phyloP scores from a whole-genome alignment of 2,329 filamentous ascomycete species.

The Macrophomina tecta region DNA sequence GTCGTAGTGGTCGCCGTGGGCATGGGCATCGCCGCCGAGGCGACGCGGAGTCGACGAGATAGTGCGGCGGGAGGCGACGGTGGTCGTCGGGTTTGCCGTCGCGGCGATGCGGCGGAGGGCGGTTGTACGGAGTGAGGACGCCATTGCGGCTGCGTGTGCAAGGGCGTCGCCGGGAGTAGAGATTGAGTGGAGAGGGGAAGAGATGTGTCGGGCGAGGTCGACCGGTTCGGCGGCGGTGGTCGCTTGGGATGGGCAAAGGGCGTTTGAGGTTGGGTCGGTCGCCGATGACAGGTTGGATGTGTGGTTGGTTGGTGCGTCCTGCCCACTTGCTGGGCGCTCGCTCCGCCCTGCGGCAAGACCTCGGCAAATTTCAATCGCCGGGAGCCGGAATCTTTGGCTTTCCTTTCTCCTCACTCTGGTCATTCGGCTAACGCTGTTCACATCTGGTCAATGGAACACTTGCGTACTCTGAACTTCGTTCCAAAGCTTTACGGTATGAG shows the following conservation, averaged over 20 bases:
- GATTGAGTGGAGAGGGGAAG: conserved; percentile 6
- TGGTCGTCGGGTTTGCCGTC: neutral
- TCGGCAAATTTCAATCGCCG: too few relatives aligned
- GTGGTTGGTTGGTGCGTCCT: too few relatives aligned
- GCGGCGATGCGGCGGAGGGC: conserved; percentile 6
- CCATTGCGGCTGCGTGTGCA: conserved; percentile 4
- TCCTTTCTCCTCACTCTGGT: neutral
- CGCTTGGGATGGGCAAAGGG: too few relatives aligned
- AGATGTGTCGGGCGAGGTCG: too few relatives aligned
- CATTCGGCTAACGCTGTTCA: neutral
- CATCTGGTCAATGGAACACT: conserved; percentile 2
- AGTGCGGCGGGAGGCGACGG: conserved; percentile 1
- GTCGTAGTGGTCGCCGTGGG: conserved; percentile 71
- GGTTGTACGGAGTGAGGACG: conserved; percentile 12
- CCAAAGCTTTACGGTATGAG: too few relatives aligned
- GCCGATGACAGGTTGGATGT: too few relatives aligned
- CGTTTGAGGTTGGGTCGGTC: too few relatives aligned
- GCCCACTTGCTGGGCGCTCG: too few relatives aligned
- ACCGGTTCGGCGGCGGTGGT: too few relatives aligned
- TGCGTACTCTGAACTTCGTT: too few relatives aligned
- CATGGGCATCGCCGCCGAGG: conserved; percentile 54
- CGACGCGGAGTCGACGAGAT: conserved; percentile 11
- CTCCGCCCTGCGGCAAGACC: too few relatives aligned
- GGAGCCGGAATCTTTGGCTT: too few relatives aligned
- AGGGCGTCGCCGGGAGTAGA: neutral